These are phyloP conservation scores for Lentinus polychrous DNA, from an alignment of 1,284 basidiomycete species.

Conservation along the genomic window DNA sequence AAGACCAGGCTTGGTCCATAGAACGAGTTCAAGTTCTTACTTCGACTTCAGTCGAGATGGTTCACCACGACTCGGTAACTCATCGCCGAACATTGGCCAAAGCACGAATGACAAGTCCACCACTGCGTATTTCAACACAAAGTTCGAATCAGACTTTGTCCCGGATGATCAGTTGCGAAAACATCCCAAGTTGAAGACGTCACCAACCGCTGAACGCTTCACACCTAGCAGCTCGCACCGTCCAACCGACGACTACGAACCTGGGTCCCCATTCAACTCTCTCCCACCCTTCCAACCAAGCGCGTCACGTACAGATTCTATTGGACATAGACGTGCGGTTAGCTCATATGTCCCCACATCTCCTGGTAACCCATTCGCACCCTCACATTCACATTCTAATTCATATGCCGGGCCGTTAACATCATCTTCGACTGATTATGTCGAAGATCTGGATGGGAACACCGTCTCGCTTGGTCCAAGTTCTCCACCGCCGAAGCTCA, in stretches of 20 bases:
- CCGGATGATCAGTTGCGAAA: constrained; percentile 21
- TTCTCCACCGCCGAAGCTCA: constrained; percentile 27
- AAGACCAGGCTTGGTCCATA: constrained; percentile 29
- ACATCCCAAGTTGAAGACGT: constrained; percentile 16
- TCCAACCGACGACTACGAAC: constrained; percentile 9
- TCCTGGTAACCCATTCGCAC: constrained; percentile 19
- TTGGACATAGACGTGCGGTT: constrained; percentile 31
- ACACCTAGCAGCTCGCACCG: neutral
- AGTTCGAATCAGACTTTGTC: constrained; percentile 29
- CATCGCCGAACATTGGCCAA: neutral
- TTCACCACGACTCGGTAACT: constrained; percentile 11
- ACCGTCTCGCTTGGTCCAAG: constrained; percentile 11
- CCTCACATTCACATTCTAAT: neutral
- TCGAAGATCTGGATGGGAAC: constrained; percentile 17
- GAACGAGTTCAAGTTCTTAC: constrained; percentile 46
- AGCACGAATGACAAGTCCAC: constrained; percentile 12
- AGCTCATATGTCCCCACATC: constrained; percentile 27
- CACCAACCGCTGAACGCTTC: neutral
- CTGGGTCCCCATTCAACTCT: constrained; percentile 19
- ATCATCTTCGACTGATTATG: constrained; percentile 16
- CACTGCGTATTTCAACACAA: constrained; percentile 32
- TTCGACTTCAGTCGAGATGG: constrained; percentile 34
- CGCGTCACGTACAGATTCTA: constrained; percentile 17
- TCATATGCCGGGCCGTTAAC: constrained; percentile 5
- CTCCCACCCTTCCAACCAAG: constrained; percentile 19